These are phyloP conservation scores for Amoebophrya sp. DNA, from an alignment of 169 alveolate genomes.

Conservation along the genomic window DNA sequence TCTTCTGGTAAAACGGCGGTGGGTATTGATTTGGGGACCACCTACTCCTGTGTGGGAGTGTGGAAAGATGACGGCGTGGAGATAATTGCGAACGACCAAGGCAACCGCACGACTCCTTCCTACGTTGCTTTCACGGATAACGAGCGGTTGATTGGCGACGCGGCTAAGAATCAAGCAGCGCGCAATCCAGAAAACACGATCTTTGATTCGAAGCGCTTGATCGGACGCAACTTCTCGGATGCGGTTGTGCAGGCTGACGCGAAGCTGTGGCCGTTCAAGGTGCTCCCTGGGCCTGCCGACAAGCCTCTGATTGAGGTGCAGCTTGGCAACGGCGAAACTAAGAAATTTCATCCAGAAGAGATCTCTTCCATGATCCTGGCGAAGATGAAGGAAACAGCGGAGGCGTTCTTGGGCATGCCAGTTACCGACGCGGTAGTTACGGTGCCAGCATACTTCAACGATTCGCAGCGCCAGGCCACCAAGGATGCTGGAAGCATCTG, in stretches of 20 bases:
- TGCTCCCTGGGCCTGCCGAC: slow-evolving; percentile 67
- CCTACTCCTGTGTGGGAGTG: too few species aligned
- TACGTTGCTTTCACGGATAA: slow-evolving; percentile 93
- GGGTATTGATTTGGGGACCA: slow-evolving; percentile 98
- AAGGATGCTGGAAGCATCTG: slow-evolving; percentile 94
- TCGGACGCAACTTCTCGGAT: slow-evolving; percentile 84
- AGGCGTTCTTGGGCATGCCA: slow-evolving; percentile 76
- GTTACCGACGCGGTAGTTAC: slow-evolving; percentile 91
- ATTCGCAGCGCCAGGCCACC: slow-evolving; percentile 91
- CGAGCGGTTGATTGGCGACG: too few species aligned
- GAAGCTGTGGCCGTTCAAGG: slow-evolving; percentile 86
- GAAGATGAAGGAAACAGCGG: slow-evolving; percentile 91
- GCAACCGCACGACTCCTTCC: slow-evolving; percentile 92
- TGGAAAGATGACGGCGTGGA: slow-evolving; percentile 90
- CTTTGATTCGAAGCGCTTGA: slow-evolving; percentile 87
- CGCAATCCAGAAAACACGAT: slow-evolving; percentile 86
- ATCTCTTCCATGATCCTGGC: slow-evolving; percentile 90
- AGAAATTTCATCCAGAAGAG: slow-evolving; percentile 86
- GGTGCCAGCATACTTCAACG: slow-evolving; percentile 93
- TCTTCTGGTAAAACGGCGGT: slow-evolving; percentile 58
- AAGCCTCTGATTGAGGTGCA: slow-evolving; percentile 76
- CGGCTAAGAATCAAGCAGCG: slow-evolving; percentile 81
- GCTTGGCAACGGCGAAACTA: slow-evolving; percentile 74
- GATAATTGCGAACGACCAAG: slow-evolving; percentile 90
- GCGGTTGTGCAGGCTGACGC: slow-evolving; percentile 77